These are phyloP conservation scores for Scheffersomyces stipitis DNA, from an alignment of 805 yeast species.

Conservation along the genomic window DNA sequence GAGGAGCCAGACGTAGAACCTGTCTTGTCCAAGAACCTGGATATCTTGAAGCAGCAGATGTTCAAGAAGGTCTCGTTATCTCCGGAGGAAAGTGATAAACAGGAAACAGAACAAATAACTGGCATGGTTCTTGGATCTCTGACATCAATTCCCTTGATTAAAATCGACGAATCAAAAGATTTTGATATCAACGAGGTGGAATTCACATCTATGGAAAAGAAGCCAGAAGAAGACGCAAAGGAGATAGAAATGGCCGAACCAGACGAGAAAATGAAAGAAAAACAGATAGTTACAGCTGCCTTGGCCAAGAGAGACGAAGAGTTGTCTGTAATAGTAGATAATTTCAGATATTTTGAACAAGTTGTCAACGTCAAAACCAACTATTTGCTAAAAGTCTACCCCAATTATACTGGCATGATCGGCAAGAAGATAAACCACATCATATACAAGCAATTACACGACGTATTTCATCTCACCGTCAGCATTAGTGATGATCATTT, in stretches of 20 bases:
- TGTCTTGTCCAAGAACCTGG: background rate
- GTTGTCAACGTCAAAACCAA: conserved; percentile 13
- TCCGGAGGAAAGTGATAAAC: conserved; percentile 3
- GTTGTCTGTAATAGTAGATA: background rate
- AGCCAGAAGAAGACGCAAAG: conserved; percentile 2
- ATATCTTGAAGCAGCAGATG: conserved; percentile 6
- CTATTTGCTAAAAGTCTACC: conserved; percentile 21
- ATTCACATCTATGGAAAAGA: conserved; percentile 1
- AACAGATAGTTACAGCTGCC: too few relatives aligned
- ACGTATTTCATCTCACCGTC: conserved; percentile 16
- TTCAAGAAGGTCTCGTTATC: conserved; percentile 7
- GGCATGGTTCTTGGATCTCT: background rate
- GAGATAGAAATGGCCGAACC: conserved; percentile 4
- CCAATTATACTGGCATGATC: conserved; percentile 14
- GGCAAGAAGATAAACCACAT: conserved; percentile 15
- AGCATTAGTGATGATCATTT: conserved; percentile 32
- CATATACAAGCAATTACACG: conserved; percentile 14
- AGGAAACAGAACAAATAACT: background rate
- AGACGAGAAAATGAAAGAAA: too few relatives aligned
- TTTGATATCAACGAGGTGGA: conserved; percentile 4
- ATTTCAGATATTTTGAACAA: conserved; percentile 16
- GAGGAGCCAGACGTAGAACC: background rate
- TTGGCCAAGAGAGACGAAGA: background rate
- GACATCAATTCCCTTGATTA: background rate
- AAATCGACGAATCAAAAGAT: background rate